Conservation (phyloP, 1,139 yeast genomes). For the Blastobotrys arbuscula region DNA sequence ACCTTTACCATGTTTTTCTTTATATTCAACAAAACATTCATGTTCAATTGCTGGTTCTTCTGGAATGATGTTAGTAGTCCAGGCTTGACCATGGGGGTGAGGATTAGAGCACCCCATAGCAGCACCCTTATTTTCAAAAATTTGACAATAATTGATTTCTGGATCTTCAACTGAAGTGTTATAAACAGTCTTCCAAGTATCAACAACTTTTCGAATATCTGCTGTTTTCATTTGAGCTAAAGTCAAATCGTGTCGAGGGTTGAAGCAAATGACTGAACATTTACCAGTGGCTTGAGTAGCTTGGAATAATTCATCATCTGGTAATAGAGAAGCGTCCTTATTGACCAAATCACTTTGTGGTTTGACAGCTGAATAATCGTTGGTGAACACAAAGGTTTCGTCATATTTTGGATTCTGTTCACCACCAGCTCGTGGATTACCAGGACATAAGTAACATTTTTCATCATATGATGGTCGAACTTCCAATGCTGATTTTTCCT, state of each 20-base stretch:
- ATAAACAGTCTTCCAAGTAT: slow-evolving; percentile 57
- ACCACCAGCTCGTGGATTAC: slow-evolving; percentile 56
- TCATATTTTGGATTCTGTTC: slow-evolving; percentile 53
- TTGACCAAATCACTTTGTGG: slow-evolving; percentile 19
- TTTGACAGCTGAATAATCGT: slow-evolving; percentile 69
- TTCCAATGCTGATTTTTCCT: slow-evolving; percentile 46
- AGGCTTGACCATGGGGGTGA: slow-evolving; percentile 74
- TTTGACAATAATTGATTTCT: slow-evolving; percentile 56
- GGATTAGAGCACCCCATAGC: slow-evolving; percentile 84
- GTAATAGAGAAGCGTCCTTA: slow-evolving; percentile 15
- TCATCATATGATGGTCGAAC: slow-evolving; percentile 54
- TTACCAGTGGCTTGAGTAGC: slow-evolving; percentile 62
- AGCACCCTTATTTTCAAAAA: slow-evolving; percentile 72
- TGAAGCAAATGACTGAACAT: slow-evolving; percentile 68
- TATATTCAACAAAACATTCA: slow-evolving; percentile 46
- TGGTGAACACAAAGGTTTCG: slow-evolving; percentile 54
- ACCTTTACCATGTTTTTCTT: slow-evolving; percentile 40
- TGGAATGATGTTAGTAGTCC: slow-evolving; percentile 66
- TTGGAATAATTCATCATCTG: slow-evolving; percentile 42
- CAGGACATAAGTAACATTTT: slow-evolving; percentile 69
- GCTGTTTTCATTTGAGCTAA: slow-evolving; percentile 52
- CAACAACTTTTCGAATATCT: slow-evolving; percentile 46
- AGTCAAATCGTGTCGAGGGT: slow-evolving; percentile 65
- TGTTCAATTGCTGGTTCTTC: slow-evolving; percentile 63
- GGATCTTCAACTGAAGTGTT: slow-evolving; percentile 38